These are phyloP conservation scores for Mycena latifolia DNA, from an alignment of 768 basidiomycete genomes.

Conservation along the genomic window DNA sequence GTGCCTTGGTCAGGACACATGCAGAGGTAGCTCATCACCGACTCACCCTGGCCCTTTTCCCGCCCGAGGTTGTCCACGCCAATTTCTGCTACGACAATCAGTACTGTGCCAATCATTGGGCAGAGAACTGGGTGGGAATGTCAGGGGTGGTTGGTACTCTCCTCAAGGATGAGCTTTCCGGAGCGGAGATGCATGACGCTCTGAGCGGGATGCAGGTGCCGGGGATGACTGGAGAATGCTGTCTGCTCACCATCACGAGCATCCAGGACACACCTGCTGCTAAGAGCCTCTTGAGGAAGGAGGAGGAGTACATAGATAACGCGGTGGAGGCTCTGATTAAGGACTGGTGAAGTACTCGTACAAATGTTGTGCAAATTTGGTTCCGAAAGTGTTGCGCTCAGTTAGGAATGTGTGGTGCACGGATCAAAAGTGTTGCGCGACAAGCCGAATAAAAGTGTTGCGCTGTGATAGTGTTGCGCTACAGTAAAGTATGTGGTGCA, in stretches of 20 bases:
- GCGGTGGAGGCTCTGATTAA: conserved; percentile 5
- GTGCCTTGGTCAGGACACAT: conserved; percentile 4
- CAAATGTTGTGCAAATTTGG: not conserved
- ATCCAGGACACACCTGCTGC: not conserved
- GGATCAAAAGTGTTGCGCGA: not conserved
- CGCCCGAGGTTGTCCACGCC: not conserved
- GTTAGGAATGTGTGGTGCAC: no score
- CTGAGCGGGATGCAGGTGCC: not conserved
- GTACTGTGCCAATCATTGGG: not conserved
- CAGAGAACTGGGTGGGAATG: not conserved
- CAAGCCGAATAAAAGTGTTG: not conserved
- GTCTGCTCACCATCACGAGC: not conserved
- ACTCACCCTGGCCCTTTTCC: not conserved
- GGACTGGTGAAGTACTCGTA: not conserved
- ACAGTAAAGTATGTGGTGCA: no score
- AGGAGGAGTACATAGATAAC: conserved; percentile 4
- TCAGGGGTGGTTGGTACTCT: not conserved
- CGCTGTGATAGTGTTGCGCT: not conserved
- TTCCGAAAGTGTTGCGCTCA: conserved; percentile 4
- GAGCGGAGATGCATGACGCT: not conserved
- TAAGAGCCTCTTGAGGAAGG: conserved; percentile 1
- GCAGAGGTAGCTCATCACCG: not conserved
- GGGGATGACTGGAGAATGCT: not conserved
- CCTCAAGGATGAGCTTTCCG: conserved; percentile 1
- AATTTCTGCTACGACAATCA: not conserved